Evolutionary conservation across 129 eudicot species (phyloP).

Genomic region (Ambrosia trifida): DNA sequence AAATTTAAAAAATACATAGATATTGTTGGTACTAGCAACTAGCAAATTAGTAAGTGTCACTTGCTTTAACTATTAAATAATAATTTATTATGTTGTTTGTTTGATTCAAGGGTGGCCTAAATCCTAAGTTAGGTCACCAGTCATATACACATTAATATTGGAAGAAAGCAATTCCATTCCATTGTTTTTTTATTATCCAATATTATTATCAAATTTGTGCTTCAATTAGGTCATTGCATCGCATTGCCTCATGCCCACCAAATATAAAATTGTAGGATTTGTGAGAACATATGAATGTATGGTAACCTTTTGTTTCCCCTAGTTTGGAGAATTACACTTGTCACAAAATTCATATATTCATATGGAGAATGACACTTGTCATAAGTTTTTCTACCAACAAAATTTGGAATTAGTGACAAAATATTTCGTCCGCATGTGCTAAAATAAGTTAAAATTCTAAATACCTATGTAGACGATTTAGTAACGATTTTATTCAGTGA

Average conservation of each 20-base stretch:
- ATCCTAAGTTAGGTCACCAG: slow-evolving; percentile 34
- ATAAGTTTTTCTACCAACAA: too few relatives aligned
- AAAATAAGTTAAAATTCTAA: too few relatives aligned
- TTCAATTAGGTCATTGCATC: slow-evolving; percentile 35
- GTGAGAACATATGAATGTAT: neutral
- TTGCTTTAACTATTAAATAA: neutral
- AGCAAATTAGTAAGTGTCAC: slow-evolving; percentile 1
- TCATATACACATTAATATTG: slow-evolving; percentile 13
- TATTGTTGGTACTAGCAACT: neutral
- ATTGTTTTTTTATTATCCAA: slow-evolving; percentile 28
- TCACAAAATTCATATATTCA: too few relatives aligned
- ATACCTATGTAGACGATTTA: too few relatives aligned
- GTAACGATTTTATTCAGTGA: too few relatives aligned
- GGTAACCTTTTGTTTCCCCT: too few relatives aligned
- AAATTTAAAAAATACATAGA: neutral
- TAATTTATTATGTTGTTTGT: slow-evolving; percentile 13
- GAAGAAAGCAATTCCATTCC: slow-evolving; percentile 38
- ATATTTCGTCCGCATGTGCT: too few relatives aligned
- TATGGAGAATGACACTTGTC: too few relatives aligned
- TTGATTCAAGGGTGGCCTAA: slow-evolving; percentile 15
- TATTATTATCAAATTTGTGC: slow-evolving; percentile 25
- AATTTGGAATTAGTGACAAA: too few relatives aligned
- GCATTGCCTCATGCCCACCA: neutral
- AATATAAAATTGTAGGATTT: neutral
- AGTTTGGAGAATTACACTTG: too few relatives aligned